Conservation (phyloP, 495 filamentous ascomycete species). For the Peziza echinospora region DNA sequence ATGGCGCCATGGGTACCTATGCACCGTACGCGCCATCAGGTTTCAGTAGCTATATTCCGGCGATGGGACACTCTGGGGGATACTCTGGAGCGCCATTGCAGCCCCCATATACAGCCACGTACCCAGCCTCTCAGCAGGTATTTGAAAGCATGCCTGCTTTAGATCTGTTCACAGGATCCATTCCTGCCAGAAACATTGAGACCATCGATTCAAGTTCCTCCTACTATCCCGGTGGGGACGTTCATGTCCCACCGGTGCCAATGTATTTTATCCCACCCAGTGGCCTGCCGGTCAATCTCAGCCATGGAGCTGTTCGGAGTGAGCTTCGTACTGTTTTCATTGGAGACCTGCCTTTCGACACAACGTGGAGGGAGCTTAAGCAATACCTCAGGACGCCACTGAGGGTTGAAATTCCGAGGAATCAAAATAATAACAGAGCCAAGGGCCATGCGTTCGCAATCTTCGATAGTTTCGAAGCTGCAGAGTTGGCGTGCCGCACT, state of each 20-base stretch:
- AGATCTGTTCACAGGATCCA: too few species aligned
- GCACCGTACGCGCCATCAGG: too few species aligned
- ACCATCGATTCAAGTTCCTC: too few species aligned
- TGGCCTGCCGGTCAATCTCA: constrained; percentile 11
- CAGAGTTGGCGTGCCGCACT: constrained; percentile 6
- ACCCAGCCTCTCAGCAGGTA: too few species aligned
- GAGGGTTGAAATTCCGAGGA: constrained; percentile 10
- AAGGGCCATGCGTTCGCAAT: constrained; percentile 11
- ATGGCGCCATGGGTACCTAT: too few species aligned
- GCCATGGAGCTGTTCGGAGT: constrained; percentile 9
- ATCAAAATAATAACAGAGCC: constrained; percentile 5
- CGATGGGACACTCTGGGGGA: too few species aligned
- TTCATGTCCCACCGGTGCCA: constrained; percentile 2
- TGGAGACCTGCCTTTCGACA: constrained; percentile 9
- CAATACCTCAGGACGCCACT: constrained; percentile 6
- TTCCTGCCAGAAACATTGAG: too few species aligned
- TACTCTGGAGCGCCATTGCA: too few species aligned
- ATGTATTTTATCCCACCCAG: constrained; percentile 5
- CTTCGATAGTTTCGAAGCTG: constrained; percentile 7
- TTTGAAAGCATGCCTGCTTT: too few species aligned
- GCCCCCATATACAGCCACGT: too few species aligned
- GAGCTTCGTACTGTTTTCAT: constrained; percentile 12
- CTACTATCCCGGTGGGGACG: too few species aligned
- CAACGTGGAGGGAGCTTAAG: constrained; percentile 12
- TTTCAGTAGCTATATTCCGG: too few species aligned